Evolutionary conservation across 2,329 filamentous ascomycete genomes (phyloP).

Genomic region (Penicillium italicum): DNA sequence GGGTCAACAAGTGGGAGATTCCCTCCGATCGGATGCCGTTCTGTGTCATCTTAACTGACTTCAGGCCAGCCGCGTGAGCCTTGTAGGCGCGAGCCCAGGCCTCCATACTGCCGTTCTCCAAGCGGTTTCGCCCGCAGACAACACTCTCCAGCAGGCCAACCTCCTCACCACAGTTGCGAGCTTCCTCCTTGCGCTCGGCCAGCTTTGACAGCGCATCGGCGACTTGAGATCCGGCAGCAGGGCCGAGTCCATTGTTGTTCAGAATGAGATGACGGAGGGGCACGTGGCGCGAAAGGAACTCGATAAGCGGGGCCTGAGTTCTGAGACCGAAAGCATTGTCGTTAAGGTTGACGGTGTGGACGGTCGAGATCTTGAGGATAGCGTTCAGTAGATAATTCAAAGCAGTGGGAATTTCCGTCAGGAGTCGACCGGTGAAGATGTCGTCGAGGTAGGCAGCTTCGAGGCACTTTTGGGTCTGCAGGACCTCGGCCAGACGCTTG

Average conservation of each 20-base stretch:
- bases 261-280: constrained; percentile 92
- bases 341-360: constrained; percentile 90
- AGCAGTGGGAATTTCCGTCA: constrained; percentile 89
- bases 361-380: constrained; percentile 77
- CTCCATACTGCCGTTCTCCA: constrained; percentile 94
- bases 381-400: constrained; percentile 80
- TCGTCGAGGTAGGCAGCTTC: constrained; percentile 86
- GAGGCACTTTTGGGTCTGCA: constrained; percentile 79
- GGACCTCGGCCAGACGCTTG: constrained; percentile 75
- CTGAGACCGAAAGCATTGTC: constrained; percentile 98
- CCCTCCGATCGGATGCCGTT: constrained; percentile 96
- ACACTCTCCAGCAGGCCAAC: constrained; percentile 91
- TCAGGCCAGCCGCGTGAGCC: constrained; percentile 72
- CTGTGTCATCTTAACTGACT: constrained; percentile 93
- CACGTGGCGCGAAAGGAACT: constrained; percentile 82
- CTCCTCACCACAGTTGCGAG: constrained; percentile 57
- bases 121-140: constrained; percentile 89
- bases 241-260: constrained; percentile 97
- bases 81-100: constrained; percentile 88
- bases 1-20: constrained; percentile 72
- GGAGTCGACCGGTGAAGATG: constrained; percentile 92
- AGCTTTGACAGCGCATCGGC: constrained; percentile 82
- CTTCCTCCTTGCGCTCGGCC: constrained; percentile 76
- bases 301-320: constrained; percentile 85
- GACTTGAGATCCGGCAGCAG: constrained; percentile 81